A percentile compares a stretch with the other conserved stretches of the same genome.
These are phyloP conservation scores for Prosopis cineraria DNA, from an alignment of 306 rosid genomes.

Conservation along the genomic window DNA sequence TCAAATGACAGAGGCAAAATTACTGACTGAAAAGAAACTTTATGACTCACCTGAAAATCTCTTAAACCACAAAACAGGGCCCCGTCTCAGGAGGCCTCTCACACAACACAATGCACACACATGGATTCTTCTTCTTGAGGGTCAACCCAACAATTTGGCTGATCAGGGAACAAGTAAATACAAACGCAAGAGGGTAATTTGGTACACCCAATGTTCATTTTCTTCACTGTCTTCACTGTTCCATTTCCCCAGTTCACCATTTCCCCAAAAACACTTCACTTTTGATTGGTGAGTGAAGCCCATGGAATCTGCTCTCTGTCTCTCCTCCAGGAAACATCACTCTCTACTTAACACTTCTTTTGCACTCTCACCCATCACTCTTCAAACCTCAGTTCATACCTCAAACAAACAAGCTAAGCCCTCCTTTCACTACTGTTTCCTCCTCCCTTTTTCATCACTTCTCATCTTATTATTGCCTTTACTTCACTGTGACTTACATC, in stretches of 20 bases:
- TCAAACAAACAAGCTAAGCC: constrained; percentile 13
- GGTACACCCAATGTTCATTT: constrained; percentile 26
- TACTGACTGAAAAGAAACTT: background rate
- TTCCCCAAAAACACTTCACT: constrained; percentile 49
- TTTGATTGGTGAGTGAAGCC: constrained; percentile 50
- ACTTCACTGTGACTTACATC: constrained; percentile 53
- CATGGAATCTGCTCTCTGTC: constrained; percentile 59
- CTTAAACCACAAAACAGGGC: too few species aligned
- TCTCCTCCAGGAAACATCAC: constrained; percentile 57
- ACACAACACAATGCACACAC: background rate
- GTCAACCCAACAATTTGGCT: background rate
- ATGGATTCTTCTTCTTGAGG: background rate
- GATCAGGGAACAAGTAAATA: background rate
- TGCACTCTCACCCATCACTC: constrained; percentile 12
- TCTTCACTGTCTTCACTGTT: constrained; percentile 36
- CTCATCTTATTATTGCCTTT: constrained; percentile 43
- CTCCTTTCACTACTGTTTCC: constrained; percentile 31
- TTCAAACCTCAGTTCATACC: constrained; percentile 29
- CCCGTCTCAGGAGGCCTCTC: background rate
- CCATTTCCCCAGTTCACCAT: constrained; percentile 41
- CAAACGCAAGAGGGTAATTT: constrained; percentile 1
- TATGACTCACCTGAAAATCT: background rate
- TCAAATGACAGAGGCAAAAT: background rate
- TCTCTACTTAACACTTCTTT: constrained; percentile 26
- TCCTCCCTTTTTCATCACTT: background rate